Evolutionary conservation across 306 rosid genomes (phyloP).

Genomic region (Vigna radiata): DNA sequence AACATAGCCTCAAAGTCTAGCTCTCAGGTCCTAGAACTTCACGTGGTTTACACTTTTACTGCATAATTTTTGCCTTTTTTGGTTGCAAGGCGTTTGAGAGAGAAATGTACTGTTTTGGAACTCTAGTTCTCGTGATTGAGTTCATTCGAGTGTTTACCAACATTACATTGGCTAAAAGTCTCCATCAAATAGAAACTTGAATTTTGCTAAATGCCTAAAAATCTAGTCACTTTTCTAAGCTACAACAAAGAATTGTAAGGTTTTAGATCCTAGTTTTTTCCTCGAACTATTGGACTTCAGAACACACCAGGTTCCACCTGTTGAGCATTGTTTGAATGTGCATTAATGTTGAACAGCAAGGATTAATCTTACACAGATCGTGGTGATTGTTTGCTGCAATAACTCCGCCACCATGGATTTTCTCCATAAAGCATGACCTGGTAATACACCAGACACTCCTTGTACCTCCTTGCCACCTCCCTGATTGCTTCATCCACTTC

Average conservation of each 20-base stretch:
- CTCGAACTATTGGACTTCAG: conserved; percentile 33
- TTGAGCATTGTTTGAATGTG: neutral
- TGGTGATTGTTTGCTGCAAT: conserved; percentile 45
- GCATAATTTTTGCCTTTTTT: neutral
- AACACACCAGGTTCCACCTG: neutral
- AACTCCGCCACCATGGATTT: conserved; percentile 54
- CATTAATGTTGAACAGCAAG: conserved; percentile 33
- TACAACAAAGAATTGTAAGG: conserved; percentile 17
- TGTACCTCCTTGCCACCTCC: conserved; percentile 69
- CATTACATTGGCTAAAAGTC: conserved; percentile 3
- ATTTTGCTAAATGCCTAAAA: conserved; percentile 9
- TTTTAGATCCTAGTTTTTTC: conserved; percentile 13
- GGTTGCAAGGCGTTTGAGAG: neutral
- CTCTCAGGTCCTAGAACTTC: neutral
- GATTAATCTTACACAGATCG: conserved; percentile 56
- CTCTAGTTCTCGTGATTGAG: neutral
- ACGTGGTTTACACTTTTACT: neutral
- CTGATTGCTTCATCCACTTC: conserved; percentile 51
- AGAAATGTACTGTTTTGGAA: neutral
- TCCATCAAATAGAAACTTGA: neutral
- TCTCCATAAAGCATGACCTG: conserved; percentile 80
- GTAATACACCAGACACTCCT: conserved; percentile 73
- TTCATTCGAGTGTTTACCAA: neutral
- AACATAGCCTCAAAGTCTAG: neutral
- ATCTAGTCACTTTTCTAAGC: neutral